phyloP scores from a whole-genome alignment of 495 filamentous ascomycete genomes.

The Poronia punctata region DNA sequence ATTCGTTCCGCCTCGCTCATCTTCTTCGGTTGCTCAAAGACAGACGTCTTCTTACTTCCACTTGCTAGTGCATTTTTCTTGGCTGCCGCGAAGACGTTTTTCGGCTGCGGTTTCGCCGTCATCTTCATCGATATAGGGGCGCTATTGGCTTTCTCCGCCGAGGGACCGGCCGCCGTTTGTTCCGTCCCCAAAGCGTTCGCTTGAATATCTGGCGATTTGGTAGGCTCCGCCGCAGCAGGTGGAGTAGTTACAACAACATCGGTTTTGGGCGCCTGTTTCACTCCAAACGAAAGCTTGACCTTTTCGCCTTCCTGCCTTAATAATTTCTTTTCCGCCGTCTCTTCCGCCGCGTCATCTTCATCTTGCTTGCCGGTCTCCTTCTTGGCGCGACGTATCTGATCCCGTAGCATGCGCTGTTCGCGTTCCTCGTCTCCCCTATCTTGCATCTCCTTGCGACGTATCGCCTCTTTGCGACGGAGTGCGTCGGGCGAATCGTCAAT shows the following conservation, averaged over 20 bases:
- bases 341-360: constrained; percentile 31
- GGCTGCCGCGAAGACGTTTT: constrained; percentile 74
- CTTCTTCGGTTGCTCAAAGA: constrained; percentile 57
- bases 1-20: constrained; percentile 87
- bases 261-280: constrained; percentile 28
- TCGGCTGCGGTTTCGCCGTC: constrained; percentile 51
- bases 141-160: constrained; percentile 6
- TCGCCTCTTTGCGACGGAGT: constrained; percentile 67
- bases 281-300: constrained; percentile 68
- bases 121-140: constrained; percentile 52
- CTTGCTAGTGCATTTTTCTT: constrained; percentile 57
- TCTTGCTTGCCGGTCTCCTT: constrained; percentile 43
- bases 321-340: constrained; percentile 43
- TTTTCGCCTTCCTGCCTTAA: constrained; percentile 74
- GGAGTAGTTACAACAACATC: constrained; percentile 28
- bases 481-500: constrained; percentile 85
- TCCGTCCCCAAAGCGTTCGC: constrained; percentile 6
- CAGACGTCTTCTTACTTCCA: constrained; percentile 50
- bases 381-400: constrained; percentile 72
- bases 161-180: neutral
- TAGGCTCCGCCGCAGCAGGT: constrained; percentile 14
- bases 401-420: constrained; percentile 69
- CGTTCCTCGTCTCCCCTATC: constrained; percentile 86
- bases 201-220: constrained; percentile 8
- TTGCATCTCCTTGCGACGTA: constrained; percentile 73